These are phyloP conservation scores for Gypsophila paniculata DNA, from an alignment of 179 eudicot genomes.

Conservation along the genomic window DNA sequence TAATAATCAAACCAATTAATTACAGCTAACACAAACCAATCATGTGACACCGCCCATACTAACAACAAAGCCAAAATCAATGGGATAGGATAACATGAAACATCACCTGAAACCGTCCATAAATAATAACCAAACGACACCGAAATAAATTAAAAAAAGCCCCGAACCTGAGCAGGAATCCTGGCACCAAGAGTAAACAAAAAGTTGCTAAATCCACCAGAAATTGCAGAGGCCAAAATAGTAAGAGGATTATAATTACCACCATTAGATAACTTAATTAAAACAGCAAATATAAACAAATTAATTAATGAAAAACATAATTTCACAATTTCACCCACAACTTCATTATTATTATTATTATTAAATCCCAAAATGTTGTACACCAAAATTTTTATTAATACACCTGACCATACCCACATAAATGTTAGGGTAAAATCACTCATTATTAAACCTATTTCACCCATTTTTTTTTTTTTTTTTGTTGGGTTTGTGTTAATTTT, in stretches of 20 bases:
- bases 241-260: slow-evolving; percentile 70
- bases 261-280: slow-evolving; percentile 52
- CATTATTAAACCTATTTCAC: slow-evolving; percentile 29
- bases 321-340: slow-evolving; percentile 42
- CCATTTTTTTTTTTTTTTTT: slow-evolving; percentile 19
- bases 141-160: background rate
- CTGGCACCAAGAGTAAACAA: slow-evolving; percentile 64
- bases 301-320: slow-evolving; percentile 38
- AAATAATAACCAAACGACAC: no score
- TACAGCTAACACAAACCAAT: no score
- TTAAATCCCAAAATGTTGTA: slow-evolving; percentile 40
- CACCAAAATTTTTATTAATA: slow-evolving; percentile 48
- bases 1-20: no score
- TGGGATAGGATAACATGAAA: no score
- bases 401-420: slow-evolving; percentile 81
- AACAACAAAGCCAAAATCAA: no score
- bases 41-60: no score
- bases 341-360: slow-evolving; percentile 37
- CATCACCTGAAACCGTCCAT: background rate
- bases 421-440: slow-evolving; percentile 59
- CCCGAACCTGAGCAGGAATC: slow-evolving; percentile 67
- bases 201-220: slow-evolving; percentile 53
- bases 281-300: slow-evolving; percentile 58
- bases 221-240: slow-evolving; percentile 48
- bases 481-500: background rate